These are phyloP conservation scores for Tolypocladium endophyticum DNA, from an alignment of 2,329 filamentous ascomycete species.

Conservation along the genomic window DNA sequence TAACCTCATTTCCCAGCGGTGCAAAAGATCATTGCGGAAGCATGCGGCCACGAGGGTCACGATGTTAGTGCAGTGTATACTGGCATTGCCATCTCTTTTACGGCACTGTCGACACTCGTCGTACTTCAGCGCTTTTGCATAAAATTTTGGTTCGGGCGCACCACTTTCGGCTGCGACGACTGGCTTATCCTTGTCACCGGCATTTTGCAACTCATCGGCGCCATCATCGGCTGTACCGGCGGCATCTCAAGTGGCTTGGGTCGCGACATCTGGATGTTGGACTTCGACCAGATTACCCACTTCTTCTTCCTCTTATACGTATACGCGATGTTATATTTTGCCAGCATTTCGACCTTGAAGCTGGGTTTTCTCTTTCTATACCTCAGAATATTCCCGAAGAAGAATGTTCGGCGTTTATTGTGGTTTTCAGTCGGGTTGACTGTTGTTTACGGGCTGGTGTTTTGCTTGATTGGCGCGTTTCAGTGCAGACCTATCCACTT, in stretches of 20 bases:
- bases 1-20: neutral
- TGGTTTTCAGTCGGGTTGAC: neutral
- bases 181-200: neutral
- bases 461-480: neutral
- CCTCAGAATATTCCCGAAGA: neutral
- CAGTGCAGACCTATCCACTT: neutral
- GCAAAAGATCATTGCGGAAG: neutral
- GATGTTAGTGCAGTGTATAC: neutral
- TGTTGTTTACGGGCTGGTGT: neutral
- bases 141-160: neutral
- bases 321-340: neutral
- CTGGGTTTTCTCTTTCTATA: neutral
- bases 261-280: neutral
- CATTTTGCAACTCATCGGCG: neutral
- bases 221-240: neutral
- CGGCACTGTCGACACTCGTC: neutral
- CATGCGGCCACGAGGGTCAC: neutral
- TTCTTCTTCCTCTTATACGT: neutral
- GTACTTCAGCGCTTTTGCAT: neutral
- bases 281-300: neutral
- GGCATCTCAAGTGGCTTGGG: neutral
- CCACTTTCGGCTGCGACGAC: neutral
- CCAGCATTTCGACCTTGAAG: neutral
- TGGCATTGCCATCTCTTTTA: neutral
- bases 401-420: neutral